A percentile compares a stretch with the other conserved stretches of the same genome.
phyloP scores from a whole-genome alignment of 768 basidiomycete species.

The Pilatotrama ljubarskyi region DNA sequence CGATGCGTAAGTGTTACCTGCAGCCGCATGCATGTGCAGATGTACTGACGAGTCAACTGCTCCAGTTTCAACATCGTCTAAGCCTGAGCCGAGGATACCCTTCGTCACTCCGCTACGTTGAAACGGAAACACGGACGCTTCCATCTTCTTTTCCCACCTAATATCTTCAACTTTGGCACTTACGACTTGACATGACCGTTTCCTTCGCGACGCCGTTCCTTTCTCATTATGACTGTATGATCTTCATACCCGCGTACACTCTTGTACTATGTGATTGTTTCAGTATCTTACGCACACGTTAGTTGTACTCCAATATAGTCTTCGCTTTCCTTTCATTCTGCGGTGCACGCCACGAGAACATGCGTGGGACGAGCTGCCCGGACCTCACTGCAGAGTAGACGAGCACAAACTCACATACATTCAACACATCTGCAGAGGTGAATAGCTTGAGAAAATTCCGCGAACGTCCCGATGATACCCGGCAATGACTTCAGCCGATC shows the following conservation, averaged over 20 bases:
- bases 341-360: no score
- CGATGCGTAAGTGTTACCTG: conserved; percentile 40
- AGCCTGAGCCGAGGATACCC: neutral
- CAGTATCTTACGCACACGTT: neutral
- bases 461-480: no score
- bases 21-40: no score
- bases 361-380: no score
- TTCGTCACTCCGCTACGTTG: no score
- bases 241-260: neutral
- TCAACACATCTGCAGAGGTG: no score
- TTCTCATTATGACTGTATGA: neutral
- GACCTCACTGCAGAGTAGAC: no score
- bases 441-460: no score
- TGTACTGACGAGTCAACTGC: no score
- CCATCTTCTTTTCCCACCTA: neutral
- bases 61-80: conserved; percentile 17
- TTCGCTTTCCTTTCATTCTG: no score
- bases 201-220: neutral
- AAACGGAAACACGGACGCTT: neutral
- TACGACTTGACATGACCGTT: neutral
- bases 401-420: no score
- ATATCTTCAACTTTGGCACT: neutral
- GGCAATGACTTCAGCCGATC: no score
- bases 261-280: neutral
- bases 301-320: neutral